These are phyloP conservation scores for Pichia eremophila DNA, from an alignment of 805 yeast species.

Conservation along the genomic window DNA sequence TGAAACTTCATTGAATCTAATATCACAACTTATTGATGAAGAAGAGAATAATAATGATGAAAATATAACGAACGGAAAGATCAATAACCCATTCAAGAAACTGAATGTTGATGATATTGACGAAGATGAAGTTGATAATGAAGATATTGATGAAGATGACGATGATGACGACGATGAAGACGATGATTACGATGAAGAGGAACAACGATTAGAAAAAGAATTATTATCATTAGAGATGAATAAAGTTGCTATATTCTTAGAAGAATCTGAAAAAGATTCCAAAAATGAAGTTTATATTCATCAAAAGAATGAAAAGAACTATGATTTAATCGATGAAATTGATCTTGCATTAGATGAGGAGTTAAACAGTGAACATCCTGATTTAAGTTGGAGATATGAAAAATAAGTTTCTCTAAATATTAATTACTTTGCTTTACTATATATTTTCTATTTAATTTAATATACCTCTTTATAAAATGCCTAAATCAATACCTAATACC, in stretches of 20 bases:
- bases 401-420: not conserved
- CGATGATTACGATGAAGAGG: not conserved
- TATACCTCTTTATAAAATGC: not conserved
- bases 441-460: not conserved
- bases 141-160: not conserved
- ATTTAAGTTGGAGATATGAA: not conserved
- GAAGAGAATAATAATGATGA: not conserved
- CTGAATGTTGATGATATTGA: not conserved
- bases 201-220: not conserved
- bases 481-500: not conserved
- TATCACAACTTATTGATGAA: not conserved
- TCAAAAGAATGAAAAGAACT: not conserved
- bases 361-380: not conserved
- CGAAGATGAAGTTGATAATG: not conserved
- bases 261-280: not conserved
- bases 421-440: not conserved
- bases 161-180: not conserved
- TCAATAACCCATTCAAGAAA: too few relatives aligned
- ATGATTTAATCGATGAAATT: conserved; percentile 10
- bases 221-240: conserved; percentile 3
- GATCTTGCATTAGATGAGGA: conserved; percentile 11
- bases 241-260: conserved; percentile 2
- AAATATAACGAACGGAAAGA: too few relatives aligned
- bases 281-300: conserved; percentile 4
- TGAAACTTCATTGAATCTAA: not conserved